Evolutionary conservation across 73 alveolate genomes (phyloP), one percentile per base, ranked within the genome.

Genomic region (Paramecium tetraurelia): DNA sequence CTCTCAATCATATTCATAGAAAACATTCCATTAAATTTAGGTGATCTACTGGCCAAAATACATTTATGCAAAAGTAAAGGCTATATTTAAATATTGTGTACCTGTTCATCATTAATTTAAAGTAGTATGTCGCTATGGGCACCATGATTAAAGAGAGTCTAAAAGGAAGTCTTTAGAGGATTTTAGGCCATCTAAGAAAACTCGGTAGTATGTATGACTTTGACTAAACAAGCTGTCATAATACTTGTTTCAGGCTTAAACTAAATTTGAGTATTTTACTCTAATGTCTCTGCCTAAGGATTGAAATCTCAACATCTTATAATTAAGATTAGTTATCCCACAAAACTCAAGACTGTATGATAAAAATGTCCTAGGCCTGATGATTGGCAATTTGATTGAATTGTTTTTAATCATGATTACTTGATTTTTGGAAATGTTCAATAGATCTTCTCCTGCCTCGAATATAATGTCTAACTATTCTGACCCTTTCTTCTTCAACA

Each of bases 361-460:
- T 35, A 76, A 85, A 27, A 89, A 86, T 12, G 77, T 71, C 4
- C 95, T 93, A 0, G 95, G 86, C n/a, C 93, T 21, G 5, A 22
- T 48, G 40, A 31, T n/a, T 59, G 69, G 84, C 7, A 90, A 48
- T 48, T 92, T 63, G 24, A 76, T 90, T 7, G 76, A 57, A 40
- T 86, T 89, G 48, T 89, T 89, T 50, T 68, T 71, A 6, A 88
- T 44, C 93, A 90, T 31, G 43, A 71, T 69, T 12, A 90, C 86
- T 58, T 63, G 29, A 29, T 86, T 33, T 27, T 53, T 90, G 7
- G 46, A 27, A 2, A 24, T n/a, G 70, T 68, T 90, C 10, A 70
- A 48, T n/a, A 90, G 93, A 69, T 90, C 95, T 10, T 90, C 95
- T 21, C 95, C 95, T 8, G 95, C 93, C 18, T 90, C 95, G 33